Evolutionary conservation across 2,329 filamentous ascomycete species (phyloP), one percentile per base, ranked within the genome.

Genomic region (Lizonia empirigonia): DNA sequence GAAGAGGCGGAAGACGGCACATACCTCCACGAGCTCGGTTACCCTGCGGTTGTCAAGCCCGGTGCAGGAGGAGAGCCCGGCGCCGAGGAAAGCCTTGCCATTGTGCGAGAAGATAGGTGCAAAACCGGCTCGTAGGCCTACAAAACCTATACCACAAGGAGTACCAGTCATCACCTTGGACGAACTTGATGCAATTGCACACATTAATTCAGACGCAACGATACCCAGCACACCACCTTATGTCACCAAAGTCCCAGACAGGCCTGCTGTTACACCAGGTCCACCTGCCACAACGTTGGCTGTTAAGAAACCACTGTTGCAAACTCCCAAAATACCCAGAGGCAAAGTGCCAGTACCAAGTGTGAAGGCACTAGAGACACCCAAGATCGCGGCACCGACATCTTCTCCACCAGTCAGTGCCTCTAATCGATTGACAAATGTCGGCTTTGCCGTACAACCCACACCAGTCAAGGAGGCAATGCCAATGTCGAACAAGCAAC

Each of bases 1-100:
- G 4, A 79, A 79, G 53, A 66, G 77, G 42, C 69, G 70, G 38
- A 76, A 73, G 53, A 65, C 63, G 1, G 16, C 38, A 3, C 62
- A 62, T 22, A 29, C 36, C 15, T 37, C 42, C 1, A 38, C 48
- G 3, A 44, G 35, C 2, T 59, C 56, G 27, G 48, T 26, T 13
- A 47, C 37, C 1, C 10, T 42, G 13, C 36, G 45, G 19, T 44
- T 55, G 15, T 63, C 62, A 8, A 67, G 59, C 19, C 60, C 63
- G 12, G 27, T 40, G 12, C 41, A 42, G 24, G 55, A 57, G 9
- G 50, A 55, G 8, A 55, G 45, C 8, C 22, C 53, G 6, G 37
- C 51, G 32, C 40, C 60, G 6, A 60, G 41, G 9, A 62, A 59
- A 20, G 49, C 56, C 22, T 13, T 56, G n/a, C 62, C 63, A 4